phyloP scores from a whole-genome alignment of 306 rosid genomes.

The Senna siamea region DNA sequence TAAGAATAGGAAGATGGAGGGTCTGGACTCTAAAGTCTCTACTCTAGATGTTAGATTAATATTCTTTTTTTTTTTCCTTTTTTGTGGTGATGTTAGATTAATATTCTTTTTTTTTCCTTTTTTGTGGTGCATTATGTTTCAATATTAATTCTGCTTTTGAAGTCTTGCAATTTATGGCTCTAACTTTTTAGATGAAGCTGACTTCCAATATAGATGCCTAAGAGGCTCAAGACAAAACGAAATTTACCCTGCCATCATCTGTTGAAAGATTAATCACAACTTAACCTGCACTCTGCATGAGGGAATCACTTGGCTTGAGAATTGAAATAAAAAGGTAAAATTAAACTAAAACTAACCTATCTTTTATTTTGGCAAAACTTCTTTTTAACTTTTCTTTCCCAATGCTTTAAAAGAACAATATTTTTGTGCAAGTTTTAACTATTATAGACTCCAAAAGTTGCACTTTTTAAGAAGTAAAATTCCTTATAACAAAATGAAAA shows the following conservation, averaged over 20 bases:
- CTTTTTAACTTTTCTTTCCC: background rate
- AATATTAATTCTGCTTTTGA: background rate
- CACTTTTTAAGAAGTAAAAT: too few species aligned
- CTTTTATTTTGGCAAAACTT: background rate
- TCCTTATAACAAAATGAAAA: too few species aligned
- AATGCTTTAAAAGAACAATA: too few species aligned
- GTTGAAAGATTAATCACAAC: background rate
- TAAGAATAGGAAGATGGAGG: background rate
- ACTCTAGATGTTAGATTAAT: slow-evolving; percentile 16
- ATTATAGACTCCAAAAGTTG: too few species aligned
- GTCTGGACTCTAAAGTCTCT: too few species aligned
- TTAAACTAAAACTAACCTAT: background rate
- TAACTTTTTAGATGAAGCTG: slow-evolving; percentile 34
- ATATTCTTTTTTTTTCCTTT: background rate
- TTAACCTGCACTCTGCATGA: background rate
- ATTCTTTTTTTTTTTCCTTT: background rate
- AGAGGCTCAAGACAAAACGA: too few species aligned
- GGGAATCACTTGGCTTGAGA: background rate
- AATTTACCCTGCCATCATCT: background rate
- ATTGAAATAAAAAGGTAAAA: background rate
- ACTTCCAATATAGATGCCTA: too few species aligned
- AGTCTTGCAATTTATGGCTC: background rate
- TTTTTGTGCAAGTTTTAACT: too few species aligned
- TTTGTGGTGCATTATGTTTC: background rate
- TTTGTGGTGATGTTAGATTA: background rate